Evolutionary conservation across 2,329 filamentous ascomycete species (phyloP).

Genomic region (Botryotinia globosa): DNA sequence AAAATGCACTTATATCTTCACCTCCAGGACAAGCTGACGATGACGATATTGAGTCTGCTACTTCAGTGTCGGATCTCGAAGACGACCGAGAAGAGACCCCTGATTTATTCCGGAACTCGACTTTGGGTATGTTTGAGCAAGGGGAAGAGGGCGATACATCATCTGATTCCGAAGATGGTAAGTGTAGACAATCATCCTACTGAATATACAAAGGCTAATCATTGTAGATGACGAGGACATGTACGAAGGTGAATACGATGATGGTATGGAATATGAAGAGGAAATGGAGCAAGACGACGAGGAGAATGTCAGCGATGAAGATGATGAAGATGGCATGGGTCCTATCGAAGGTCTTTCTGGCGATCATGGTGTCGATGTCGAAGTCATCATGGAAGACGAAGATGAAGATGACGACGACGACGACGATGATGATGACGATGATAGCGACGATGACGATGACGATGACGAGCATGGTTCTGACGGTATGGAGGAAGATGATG

Average conservation of each 20-base stretch:
- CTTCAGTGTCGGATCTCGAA: constrained; percentile 83
- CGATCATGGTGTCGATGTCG: constrained; percentile 57
- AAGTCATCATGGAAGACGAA: constrained; percentile 79
- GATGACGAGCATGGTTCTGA: constrained; percentile 49
- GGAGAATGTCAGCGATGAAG: constrained; percentile 85
- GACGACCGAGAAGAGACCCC: constrained; percentile 91
- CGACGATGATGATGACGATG: constrained; percentile 40
- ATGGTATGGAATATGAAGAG: constrained; percentile 92
- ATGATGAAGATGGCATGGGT: constrained; percentile 79
- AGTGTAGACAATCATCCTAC: constrained; percentile 19
- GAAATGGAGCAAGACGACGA: constrained; percentile 76
- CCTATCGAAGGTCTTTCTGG: constrained; percentile 73
- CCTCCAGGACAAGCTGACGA: constrained; percentile 69
- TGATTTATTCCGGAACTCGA: constrained; percentile 94
- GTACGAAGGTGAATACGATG: constrained; percentile 84
- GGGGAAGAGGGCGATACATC: constrained; percentile 78
- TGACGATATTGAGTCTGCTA: constrained; percentile 83
- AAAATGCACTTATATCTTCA: constrained; percentile 60
- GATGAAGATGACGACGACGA: constrained; percentile 33
- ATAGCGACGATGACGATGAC: constrained; percentile 52
- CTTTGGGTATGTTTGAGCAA: constrained; percentile 89
- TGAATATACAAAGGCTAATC: constrained; percentile 33
- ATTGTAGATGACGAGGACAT: constrained; percentile 78
- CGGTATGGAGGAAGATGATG: constrained; percentile 46
- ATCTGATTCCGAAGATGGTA: constrained; percentile 62